These are phyloP conservation scores for Phytophthora ramorum DNA, from an alignment of 352 stramenopile species.

Conservation along the genomic window DNA sequence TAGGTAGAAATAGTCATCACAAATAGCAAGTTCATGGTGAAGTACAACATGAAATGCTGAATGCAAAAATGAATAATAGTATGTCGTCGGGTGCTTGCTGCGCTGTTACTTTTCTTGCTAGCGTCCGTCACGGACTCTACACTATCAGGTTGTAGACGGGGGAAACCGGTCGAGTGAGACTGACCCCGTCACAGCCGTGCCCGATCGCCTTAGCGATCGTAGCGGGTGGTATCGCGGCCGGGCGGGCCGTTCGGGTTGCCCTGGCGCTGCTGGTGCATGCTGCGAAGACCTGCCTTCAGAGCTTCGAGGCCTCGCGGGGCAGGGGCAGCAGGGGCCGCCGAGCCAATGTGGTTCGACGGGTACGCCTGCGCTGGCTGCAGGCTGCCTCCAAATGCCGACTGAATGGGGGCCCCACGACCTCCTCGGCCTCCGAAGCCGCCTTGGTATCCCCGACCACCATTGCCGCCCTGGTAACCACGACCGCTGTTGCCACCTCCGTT, in stretches of 20 bases:
- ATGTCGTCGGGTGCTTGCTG: constrained; percentile 22
- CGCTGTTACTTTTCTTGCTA: constrained; percentile 29
- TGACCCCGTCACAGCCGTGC: not conserved
- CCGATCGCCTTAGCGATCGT: constrained; percentile 54
- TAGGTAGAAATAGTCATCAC: too few species aligned
- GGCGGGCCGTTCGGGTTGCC: constrained; percentile 31
- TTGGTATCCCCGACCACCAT: constrained; percentile 36
- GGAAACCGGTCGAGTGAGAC: not conserved
- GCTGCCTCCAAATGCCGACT: constrained; percentile 68
- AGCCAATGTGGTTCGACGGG: constrained; percentile 46
- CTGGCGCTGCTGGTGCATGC: constrained; percentile 84
- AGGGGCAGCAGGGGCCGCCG: constrained; percentile 30
- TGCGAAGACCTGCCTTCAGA: constrained; percentile 82
- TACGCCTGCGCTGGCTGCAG: constrained; percentile 61
- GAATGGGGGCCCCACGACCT: constrained; percentile 55
- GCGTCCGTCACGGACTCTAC: constrained; percentile 35
- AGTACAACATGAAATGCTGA: constrained; percentile 1
- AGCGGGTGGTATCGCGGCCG: constrained; percentile 42
- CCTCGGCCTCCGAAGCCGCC: constrained; percentile 39
- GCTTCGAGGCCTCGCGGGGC: constrained; percentile 68
- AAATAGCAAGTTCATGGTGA: too few species aligned
- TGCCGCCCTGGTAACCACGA: constrained; percentile 33
- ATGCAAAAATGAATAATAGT: constrained; percentile 17
- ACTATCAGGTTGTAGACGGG: constrained; percentile 28
- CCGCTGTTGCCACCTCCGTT: constrained; percentile 28